Percentiles rank a stretch among this genome's conserved stretches.
These are phyloP conservation scores for Lipomyces kockii DNA, from an alignment of 805 yeast genomes.

Conservation along the genomic window DNA sequence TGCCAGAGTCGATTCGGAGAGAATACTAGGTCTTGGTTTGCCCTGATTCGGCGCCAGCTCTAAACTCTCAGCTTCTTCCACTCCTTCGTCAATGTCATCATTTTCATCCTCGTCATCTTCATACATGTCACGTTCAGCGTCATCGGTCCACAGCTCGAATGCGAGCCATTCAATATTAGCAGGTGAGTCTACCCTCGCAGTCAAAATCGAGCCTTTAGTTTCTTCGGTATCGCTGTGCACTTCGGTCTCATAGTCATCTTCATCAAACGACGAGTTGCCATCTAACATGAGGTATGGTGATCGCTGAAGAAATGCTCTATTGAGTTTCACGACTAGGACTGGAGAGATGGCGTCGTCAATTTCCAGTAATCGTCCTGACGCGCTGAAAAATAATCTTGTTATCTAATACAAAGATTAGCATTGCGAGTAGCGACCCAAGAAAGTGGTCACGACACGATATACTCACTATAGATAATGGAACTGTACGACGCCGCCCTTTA, in stretches of 20 bases:
- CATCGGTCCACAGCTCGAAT: slow-evolving; percentile 35
- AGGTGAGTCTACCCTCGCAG: slow-evolving; percentile 23
- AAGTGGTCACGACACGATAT: neutral
- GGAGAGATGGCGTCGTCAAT: slow-evolving; percentile 67
- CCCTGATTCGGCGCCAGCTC: neutral
- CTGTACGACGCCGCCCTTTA: slow-evolving; percentile 40
- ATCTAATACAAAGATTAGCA: neutral
- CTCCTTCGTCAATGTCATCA: slow-evolving; percentile 43
- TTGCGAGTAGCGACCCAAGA: neutral
- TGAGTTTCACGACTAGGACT: slow-evolving; percentile 64
- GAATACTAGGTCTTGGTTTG: neutral
- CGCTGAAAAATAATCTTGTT: slow-evolving; percentile 64
- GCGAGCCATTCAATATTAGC: slow-evolving; percentile 40
- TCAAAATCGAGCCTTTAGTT: slow-evolving; percentile 19
- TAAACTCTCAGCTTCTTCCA: slow-evolving; percentile 39
- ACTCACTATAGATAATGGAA: slow-evolving; percentile 50
- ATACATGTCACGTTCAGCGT: slow-evolving; percentile 37
- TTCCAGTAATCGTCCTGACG: slow-evolving; percentile 67
- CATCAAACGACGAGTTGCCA: slow-evolving; percentile 26
- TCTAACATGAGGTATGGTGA: slow-evolving; percentile 19
- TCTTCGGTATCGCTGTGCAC: slow-evolving; percentile 38
- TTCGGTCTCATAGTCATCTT: slow-evolving; percentile 51
- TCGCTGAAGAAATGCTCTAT: slow-evolving; percentile 38
- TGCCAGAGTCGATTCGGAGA: slow-evolving; percentile 17
- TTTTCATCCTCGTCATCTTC: slow-evolving; percentile 18